Base-by-base conservation (phyloP, 371 early-diverging fungal species). In the Apophysomyces elegans region DNA sequence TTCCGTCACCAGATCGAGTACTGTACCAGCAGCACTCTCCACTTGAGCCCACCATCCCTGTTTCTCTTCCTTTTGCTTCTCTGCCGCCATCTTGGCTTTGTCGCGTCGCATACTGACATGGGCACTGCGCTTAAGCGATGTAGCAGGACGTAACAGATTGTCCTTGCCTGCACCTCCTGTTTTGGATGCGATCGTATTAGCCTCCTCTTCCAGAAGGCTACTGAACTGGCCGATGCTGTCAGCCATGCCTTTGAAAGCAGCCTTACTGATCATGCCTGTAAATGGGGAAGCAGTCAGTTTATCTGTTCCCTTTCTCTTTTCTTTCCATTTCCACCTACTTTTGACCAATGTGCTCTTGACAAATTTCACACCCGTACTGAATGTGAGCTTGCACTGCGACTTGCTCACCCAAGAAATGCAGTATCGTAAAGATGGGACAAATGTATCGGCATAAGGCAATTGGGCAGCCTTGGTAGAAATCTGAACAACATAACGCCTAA, bases 391-490 rank as follows among this genome's bases (percentile, higher is more conserved):
- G 65, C 83, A 80, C 8, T 67, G 71, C 18, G 75, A 71, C 37
- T 75, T 72, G 59, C 59, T 67, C 11, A 84, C 73, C 73, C 73
- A 85, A 0, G 84, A 82, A 43, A 87, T 85, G 46, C 88, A 87
- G 61, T 86, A 87, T 39, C 80, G 77, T 7, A 84, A 64, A 26
- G 80, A 76, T 16, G 88, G 88, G 7, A 85, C 72, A 65, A 87
- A 87, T 3, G 86, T 84, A 64, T 87, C 88, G 16, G 84, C 84
- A 70, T 85, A 87, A 9, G 88, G 88, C 61, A 87, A 56, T 36
- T 79, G 75, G 7, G 79, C 79, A 5, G 81, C 73, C 56, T 85
- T 69, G 69, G 86, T 76, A 26, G 75, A 67, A 61, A 80, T 73
- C 65, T 81, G 62, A 46, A 83, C 74, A 46, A 75, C 71, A 63